Conservation (phyloP, 768 basidiomycete species). For the Kwoniella heveanensis region DNA sequence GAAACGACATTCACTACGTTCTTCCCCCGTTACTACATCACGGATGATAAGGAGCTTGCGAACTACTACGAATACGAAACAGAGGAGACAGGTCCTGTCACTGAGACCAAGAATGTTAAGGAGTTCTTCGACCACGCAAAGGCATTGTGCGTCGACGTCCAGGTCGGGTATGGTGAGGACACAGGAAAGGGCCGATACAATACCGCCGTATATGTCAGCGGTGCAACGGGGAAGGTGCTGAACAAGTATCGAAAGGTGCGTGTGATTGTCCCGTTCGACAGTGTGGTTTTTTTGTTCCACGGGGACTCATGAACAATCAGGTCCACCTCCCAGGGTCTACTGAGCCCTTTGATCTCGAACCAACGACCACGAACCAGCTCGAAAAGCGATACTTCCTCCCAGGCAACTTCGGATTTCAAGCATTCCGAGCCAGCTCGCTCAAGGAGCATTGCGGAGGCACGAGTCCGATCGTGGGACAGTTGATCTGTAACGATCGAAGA, state of each 20-base stretch:
- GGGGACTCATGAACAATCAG: no score
- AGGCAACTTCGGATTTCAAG: slow-evolving; percentile 51
- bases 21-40: slow-evolving; percentile 53
- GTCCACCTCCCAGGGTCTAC: slow-evolving; percentile 49
- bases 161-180: slow-evolving; percentile 54
- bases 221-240: slow-evolving; percentile 36
- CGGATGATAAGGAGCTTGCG: slow-evolving; percentile 45
- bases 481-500: slow-evolving; percentile 54
- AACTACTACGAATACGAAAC: slow-evolving; percentile 46
- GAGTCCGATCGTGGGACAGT: slow-evolving; percentile 48
- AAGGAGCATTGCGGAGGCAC: slow-evolving; percentile 26
- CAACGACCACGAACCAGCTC: slow-evolving; percentile 53
- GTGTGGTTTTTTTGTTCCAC: no score
- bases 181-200: slow-evolving; percentile 48
- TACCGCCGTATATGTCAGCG: slow-evolving; percentile 49
- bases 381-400: slow-evolving; percentile 56
- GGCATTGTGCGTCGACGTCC: slow-evolving; percentile 49
- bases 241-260: slow-evolving; percentile 51
- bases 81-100: slow-evolving; percentile 28
- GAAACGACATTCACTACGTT: slow-evolving; percentile 50
- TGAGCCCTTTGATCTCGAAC: slow-evolving; percentile 52
- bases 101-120: slow-evolving; percentile 32
- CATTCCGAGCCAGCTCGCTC: slow-evolving; percentile 48
- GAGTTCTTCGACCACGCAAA: slow-evolving; percentile 44
- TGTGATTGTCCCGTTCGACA: no score